Percentiles rank a stretch among this genome's conserved stretches.
Evolutionary conservation across 2,329 filamentous ascomycete genomes (phyloP).

Genomic region (Arthrinium puccinioides): DNA sequence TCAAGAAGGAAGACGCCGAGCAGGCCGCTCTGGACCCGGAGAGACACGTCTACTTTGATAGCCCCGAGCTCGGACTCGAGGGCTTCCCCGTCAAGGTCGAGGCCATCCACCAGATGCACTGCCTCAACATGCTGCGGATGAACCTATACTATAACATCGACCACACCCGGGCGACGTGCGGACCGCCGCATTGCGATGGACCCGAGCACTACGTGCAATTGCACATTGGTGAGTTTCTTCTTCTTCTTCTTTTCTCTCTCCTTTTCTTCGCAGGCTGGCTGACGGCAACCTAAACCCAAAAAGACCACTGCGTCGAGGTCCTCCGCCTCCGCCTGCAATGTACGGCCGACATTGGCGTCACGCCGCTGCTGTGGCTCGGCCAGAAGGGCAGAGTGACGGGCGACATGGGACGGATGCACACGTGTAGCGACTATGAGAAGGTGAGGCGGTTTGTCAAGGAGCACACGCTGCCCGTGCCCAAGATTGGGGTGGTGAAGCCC

Average conservation of each 20-base stretch:
- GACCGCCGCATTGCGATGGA: constrained; percentile 1
- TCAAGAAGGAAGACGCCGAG: constrained; percentile 6
- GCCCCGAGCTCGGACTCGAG: constrained; percentile 9
- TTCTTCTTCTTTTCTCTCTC: not conserved
- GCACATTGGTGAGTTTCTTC: constrained; percentile 6
- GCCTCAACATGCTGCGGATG: constrained; percentile 8
- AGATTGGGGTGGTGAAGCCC: constrained; percentile 4
- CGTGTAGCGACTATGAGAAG: constrained; percentile 9
- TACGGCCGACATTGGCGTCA: constrained; percentile 9
- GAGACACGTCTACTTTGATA: constrained; percentile 10
- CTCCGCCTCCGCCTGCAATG: constrained; percentile 7
- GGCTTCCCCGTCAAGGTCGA: constrained; percentile 9
- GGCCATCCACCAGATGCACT: constrained; percentile 11
- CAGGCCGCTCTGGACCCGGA: constrained; percentile 7
- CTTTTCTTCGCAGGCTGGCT: too few species aligned
- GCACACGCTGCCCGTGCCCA: constrained; percentile 3
- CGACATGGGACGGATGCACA: constrained; percentile 9
- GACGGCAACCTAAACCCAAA: too few species aligned
- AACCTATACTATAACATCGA: constrained; percentile 12
- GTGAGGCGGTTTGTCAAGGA: constrained; percentile 5
- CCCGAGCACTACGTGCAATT: constrained; percentile 6
- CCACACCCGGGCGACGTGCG: constrained; percentile 6
- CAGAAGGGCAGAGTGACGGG: constrained; percentile 6
- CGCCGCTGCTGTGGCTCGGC: constrained; percentile 8
- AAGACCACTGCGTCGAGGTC: constrained; percentile 10